A percentile compares a stretch with the other conserved stretches of the same genome.
phyloP scores from a whole-genome alignment of 805 yeast species.

The Hemisphaericaspora nanyangensis region DNA sequence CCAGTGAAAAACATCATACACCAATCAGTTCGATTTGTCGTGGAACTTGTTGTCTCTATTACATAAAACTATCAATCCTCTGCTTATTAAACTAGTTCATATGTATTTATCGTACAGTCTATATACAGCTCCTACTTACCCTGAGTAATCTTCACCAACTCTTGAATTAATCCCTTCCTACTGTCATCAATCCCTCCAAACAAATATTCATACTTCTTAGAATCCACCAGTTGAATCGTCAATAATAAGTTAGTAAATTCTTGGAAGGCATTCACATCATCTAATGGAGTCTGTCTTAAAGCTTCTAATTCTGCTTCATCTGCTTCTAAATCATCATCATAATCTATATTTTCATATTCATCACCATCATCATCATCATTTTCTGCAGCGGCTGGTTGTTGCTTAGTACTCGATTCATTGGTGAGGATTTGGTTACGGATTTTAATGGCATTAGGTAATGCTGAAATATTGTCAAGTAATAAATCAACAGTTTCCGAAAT shows the following conservation, averaged over 20 bases:
- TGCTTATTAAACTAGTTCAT: too few relatives aligned
- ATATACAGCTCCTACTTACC: slow-evolving; percentile 3
- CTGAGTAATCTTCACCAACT: slow-evolving; percentile 23
- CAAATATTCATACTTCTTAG: slow-evolving; percentile 45
- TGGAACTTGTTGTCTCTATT: too few relatives aligned
- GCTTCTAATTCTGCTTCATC: slow-evolving; percentile 83
- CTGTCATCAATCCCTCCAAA: slow-evolving; percentile 37
- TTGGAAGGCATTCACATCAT: slow-evolving; percentile 65
- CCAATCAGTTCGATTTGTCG: too few relatives aligned
- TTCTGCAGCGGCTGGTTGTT: slow-evolving; percentile 14
- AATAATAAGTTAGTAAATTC: slow-evolving; percentile 56
- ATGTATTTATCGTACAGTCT: too few relatives aligned
- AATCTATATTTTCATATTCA: slow-evolving; percentile 28
- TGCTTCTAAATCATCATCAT: slow-evolving; percentile 41
- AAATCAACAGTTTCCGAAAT: slow-evolving; percentile 36
- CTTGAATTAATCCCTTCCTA: slow-evolving; percentile 29
- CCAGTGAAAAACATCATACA: too few relatives aligned
- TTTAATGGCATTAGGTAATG: slow-evolving; percentile 47
- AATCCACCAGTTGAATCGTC: slow-evolving; percentile 46
- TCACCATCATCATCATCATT: slow-evolving; percentile 27
- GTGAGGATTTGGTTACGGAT: slow-evolving; percentile 43
- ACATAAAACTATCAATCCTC: too few relatives aligned
- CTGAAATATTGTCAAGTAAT: slow-evolving; percentile 38
- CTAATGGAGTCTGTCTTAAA: slow-evolving; percentile 73
- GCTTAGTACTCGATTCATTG: slow-evolving; percentile 33